These are phyloP conservation scores for Cenchrus americanus DNA, from an alignment of 176 grass and related monocot species.

Conservation along the genomic window DNA sequence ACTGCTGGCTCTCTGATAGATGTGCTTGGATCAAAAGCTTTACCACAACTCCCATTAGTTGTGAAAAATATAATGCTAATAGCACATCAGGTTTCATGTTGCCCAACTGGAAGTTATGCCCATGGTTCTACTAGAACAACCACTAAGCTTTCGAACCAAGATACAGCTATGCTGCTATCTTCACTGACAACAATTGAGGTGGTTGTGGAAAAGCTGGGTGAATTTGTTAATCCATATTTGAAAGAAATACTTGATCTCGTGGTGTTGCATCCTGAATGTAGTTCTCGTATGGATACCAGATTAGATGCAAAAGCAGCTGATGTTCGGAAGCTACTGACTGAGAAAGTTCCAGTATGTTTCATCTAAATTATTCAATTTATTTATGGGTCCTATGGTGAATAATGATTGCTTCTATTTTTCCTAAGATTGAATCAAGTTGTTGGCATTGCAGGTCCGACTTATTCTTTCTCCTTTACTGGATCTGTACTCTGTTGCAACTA, in stretches of 20 bases:
- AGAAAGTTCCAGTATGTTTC: conserved; percentile 87
- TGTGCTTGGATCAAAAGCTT: conserved; percentile 84
- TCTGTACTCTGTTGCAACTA: conserved; percentile 59
- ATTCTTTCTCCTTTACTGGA: conserved; percentile 72
- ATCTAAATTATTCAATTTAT: conserved; percentile 16
- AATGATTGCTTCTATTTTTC: conserved; percentile 3
- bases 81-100: conserved; percentile 64
- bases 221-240: conserved; percentile 92
- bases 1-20: conserved; percentile 71
- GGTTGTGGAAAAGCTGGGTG: conserved; percentile 78
- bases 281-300: conserved; percentile 56
- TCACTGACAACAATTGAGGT: conserved; percentile 69
- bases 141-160: conserved; percentile 33
- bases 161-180: conserved; percentile 57
- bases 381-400: conserved; percentile 21
- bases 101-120: conserved; percentile 50
- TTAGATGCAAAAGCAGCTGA: conserved; percentile 66
- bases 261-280: conserved; percentile 71
- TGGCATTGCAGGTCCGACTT: conserved; percentile 73
- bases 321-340: conserved; percentile 67
- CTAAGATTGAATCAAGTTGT: conserved; percentile 38
- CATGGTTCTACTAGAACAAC: conserved; percentile 24
- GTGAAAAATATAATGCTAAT: conserved; percentile 80
- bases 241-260: conserved; percentile 69
- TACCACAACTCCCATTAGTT: conserved; percentile 68